phyloP scores from a whole-genome alignment of 1,284 basidiomycete species.

The Meripilus lineatus region DNA sequence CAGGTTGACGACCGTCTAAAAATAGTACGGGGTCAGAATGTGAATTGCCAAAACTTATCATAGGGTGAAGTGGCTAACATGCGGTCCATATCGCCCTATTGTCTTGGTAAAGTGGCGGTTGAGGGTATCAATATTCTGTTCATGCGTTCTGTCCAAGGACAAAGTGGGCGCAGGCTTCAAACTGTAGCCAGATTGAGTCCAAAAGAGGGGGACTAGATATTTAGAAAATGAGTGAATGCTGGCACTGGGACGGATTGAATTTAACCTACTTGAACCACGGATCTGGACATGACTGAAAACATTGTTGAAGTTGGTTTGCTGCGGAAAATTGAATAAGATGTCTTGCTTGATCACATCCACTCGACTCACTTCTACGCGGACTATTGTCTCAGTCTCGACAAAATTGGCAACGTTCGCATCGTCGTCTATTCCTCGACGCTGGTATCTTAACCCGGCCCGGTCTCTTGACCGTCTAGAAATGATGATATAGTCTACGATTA shows the following conservation, averaged over 20 bases:
- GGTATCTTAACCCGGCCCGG: conserved; percentile 93
- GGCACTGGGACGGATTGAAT: conserved; percentile 4
- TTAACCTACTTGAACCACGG: conserved; percentile 81
- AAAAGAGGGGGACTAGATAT: conserved; percentile 77
- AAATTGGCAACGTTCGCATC: conserved; percentile 85
- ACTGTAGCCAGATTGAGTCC: conserved; percentile 81
- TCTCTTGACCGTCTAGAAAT: conserved; percentile 88
- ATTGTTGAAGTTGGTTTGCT: conserved; percentile 71
- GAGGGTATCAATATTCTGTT: conserved; percentile 69
- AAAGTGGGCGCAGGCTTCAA: conserved; percentile 87
- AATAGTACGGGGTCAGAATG: conserved; percentile 2
- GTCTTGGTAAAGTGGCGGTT: conserved; percentile 74
- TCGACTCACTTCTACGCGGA: conserved; percentile 70
- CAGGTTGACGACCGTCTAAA: conserved; percentile 79
- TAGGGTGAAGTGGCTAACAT: conserved; percentile 40
- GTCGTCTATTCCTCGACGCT: conserved; percentile 89
- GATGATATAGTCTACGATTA: conserved; percentile 59
- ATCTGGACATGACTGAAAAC: conserved; percentile 87
- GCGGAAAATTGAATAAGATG: conserved; percentile 12
- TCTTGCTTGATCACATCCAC: conserved; percentile 2
- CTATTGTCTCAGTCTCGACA: conserved; percentile 90
- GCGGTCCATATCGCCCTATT: conserved; percentile 69
- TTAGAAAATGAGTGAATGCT: conserved; percentile 10
- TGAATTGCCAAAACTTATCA: conserved; percentile 1
- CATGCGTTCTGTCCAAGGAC: conserved; percentile 64